These are phyloP conservation scores for Evansstolkia leycettana DNA, from an alignment of 495 filamentous ascomycete genomes.

Conservation along the genomic window DNA sequence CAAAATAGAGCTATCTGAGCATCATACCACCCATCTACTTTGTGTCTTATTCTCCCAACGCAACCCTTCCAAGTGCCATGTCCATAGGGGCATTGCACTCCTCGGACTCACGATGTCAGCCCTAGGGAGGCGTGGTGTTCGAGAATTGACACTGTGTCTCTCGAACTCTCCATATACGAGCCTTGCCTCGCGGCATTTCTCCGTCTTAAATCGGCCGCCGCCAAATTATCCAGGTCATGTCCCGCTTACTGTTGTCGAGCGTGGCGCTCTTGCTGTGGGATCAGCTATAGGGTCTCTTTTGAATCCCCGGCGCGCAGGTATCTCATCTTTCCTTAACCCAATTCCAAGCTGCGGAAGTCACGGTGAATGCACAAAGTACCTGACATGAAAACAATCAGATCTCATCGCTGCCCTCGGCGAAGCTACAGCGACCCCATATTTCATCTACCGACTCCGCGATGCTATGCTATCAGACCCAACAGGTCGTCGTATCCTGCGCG, in stretches of 20 bases:
- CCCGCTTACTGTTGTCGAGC: constrained; percentile 69
- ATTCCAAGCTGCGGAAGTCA: too few relatives aligned
- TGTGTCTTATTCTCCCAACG: background rate
- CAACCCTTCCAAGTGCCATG: constrained; percentile 1
- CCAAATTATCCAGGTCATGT: constrained; percentile 77
- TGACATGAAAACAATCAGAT: constrained; percentile 37
- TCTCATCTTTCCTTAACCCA: constrained; percentile 1
- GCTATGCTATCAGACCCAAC: constrained; percentile 79
- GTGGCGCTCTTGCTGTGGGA: constrained; percentile 64
- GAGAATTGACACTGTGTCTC: constrained; percentile 8
- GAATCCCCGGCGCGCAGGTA: constrained; percentile 69
- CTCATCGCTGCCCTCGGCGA: constrained; percentile 90
- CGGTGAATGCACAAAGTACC: background rate
- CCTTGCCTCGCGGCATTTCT: constrained; percentile 40
- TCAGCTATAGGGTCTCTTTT: constrained; percentile 69
- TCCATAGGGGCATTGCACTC: background rate
- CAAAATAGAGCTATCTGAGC: too few relatives aligned
- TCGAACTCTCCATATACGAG: constrained; percentile 1
- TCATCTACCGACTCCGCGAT: constrained; percentile 82
- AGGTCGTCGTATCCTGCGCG: constrained; percentile 82
- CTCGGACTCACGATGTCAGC: constrained; percentile 15
- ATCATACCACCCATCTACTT: background rate
- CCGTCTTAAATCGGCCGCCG: constrained; percentile 65
- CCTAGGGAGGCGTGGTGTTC: constrained; percentile 13
- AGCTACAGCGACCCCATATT: constrained; percentile 87